Percentiles rank a stretch among this genome's conserved stretches.
Conservation (phyloP, 1,139 yeast genomes). For the Hyphopichia wangnamkhiaoensis region DNA sequence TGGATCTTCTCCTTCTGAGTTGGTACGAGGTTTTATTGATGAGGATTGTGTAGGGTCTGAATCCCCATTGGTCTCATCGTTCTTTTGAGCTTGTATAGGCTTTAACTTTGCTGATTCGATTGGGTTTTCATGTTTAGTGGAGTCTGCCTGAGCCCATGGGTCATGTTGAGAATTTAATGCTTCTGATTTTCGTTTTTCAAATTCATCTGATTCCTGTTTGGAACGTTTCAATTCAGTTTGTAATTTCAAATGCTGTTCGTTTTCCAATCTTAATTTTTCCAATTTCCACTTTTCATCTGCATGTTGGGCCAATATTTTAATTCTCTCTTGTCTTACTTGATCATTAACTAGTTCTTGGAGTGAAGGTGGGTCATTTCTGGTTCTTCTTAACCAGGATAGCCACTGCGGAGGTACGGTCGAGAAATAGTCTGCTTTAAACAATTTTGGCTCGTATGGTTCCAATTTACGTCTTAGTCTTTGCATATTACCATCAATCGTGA, state of each 20-base stretch:
- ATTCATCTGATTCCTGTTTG: slow-evolving; percentile 19
- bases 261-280: slow-evolving; percentile 39
- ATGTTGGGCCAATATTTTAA: slow-evolving; percentile 56
- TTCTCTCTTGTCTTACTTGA: slow-evolving; percentile 52
- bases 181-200: slow-evolving; percentile 9
- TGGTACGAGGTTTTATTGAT: background rate
- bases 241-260: slow-evolving; percentile 32
- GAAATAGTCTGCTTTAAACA: slow-evolving; percentile 52
- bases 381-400: slow-evolving; percentile 77
- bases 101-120: slow-evolving; percentile 35
- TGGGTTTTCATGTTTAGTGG: slow-evolving; percentile 24
- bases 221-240: slow-evolving; percentile 36
- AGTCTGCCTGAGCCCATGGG: slow-evolving; percentile 5
- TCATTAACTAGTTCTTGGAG: slow-evolving; percentile 63
- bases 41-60: background rate
- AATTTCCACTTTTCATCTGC: slow-evolving; percentile 62
- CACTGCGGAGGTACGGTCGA: slow-evolving; percentile 66
- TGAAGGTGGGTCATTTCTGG: slow-evolving; percentile 61
- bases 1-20: slow-evolving; percentile 21
- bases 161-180: slow-evolving; percentile 2
- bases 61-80: background rate
- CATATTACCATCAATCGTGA: slow-evolving; percentile 51
- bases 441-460: slow-evolving; percentile 43
- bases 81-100: slow-evolving; percentile 20
- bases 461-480: slow-evolving; percentile 50